These are phyloP conservation scores for Sordariomycetes sp. DNA, from an alignment of 2,329 filamentous ascomycete species.

Conservation along the genomic window DNA sequence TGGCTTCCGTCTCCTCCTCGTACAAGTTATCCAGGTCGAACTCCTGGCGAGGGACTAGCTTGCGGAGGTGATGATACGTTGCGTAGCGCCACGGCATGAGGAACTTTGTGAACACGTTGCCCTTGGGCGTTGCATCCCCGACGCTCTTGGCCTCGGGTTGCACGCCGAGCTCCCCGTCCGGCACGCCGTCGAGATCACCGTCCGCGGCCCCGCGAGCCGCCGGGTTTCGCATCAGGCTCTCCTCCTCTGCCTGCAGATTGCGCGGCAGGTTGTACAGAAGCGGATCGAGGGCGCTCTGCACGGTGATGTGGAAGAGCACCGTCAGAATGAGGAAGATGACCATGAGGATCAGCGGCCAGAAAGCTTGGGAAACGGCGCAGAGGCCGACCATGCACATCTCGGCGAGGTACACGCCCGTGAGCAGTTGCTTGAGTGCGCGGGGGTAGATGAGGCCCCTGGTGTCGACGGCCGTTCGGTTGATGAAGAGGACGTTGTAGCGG, in stretches of 20 bases:
- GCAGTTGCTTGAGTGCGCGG: conserved; percentile 74
- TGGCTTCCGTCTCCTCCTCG: conserved; percentile 41
- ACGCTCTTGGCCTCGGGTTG: conserved; percentile 6
- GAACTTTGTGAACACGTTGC: conserved; percentile 35
- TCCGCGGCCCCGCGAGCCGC: too few relatives aligned
- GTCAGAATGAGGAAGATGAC: conserved; percentile 64
- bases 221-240: conserved; percentile 19
- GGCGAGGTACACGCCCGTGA: conserved; percentile 68
- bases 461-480: conserved; percentile 66
- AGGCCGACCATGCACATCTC: conserved; percentile 72
- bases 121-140: conserved; percentile 23
- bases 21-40: conserved; percentile 41
- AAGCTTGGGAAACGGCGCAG: conserved; percentile 54
- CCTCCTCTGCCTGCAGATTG: conserved; percentile 32
- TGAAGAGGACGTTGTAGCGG: conserved; percentile 77
- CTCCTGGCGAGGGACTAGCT: conserved; percentile 48
- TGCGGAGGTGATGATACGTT: conserved; percentile 58
- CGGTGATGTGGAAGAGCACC: conserved; percentile 60
- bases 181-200: conserved; percentile 10
- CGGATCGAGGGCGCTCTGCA: conserved; percentile 57
- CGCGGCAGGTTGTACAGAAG: conserved; percentile 61
- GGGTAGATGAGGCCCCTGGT: conserved; percentile 83
- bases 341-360: conserved; percentile 64
- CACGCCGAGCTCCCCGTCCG: conserved; percentile 15
- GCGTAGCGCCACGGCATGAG: conserved; percentile 66